Base-by-base conservation (phyloP, 768 basidiomycete genomes). In the Tricholoma bakamatsutake region DNA sequence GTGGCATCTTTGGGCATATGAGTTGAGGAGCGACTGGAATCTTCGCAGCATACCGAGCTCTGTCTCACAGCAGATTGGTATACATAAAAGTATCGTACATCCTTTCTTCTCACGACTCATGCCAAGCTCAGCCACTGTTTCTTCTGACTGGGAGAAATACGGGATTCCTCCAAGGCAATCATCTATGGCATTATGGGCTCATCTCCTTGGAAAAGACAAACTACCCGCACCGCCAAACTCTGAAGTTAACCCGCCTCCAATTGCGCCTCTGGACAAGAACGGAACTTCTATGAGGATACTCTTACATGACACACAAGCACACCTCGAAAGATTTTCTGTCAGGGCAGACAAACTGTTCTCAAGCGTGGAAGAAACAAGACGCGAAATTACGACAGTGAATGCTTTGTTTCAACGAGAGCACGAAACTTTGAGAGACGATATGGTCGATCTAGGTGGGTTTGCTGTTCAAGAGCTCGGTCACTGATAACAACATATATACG, bases 261-360 rank as follows among this genome's bases (percentile, higher is more conserved):
- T 75, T 40, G 73, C 73, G 10, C 83, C 87, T 4, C 61, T 80
- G 28, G 87, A 90, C 70, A 88, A 80, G 61, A 78, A 80, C 9
- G 81, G 79, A 11, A 85, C 87, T 3, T 86, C 88, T 5, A 84
- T 84, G 71, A 80, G 87, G 39, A 77, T 89, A 60, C 76, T 90
- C 11, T 70, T 90, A 18, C 81, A 89, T 59, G 88, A 90, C 64
- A 88, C 86, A 0, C 86, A 88, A 54, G 80, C 78, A 18, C 81
- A 84, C 58, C 75, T 90, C 34, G 86, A 90, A 67, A 80, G 73
- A 61, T 89, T 90, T 57, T 80, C 84, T 0, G 70, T 71, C 6
- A 76, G 78, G 30, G 79, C 84, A 12, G 82, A 80, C 42, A 68
- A 69, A n/a, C 73, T 89, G 21, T 67, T 80, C 1, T 66, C 67